Percentiles rank a stretch among this genome's conserved stretches.
phyloP scores from a whole-genome alignment of 2,329 filamentous ascomycete genomes.

The Aureobasidium sp. region DNA sequence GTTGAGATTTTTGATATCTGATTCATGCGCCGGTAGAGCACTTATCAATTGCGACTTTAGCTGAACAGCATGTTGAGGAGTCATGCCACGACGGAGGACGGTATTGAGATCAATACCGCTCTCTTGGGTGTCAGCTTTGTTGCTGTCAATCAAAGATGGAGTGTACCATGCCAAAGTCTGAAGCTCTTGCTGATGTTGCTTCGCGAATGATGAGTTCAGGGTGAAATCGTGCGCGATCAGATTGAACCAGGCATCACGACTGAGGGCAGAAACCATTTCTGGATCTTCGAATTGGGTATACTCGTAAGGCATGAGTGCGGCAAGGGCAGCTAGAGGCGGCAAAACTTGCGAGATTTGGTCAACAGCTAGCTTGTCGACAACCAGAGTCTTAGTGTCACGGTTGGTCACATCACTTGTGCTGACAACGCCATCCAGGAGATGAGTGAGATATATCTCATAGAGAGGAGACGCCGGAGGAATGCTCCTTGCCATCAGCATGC shows the following conservation, averaged over 20 bases:
- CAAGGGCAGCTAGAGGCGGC: constrained; percentile 77
- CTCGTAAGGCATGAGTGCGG: constrained; percentile 53
- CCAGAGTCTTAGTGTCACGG: constrained; percentile 63
- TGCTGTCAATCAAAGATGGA: constrained; percentile 77
- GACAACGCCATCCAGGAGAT: constrained; percentile 79
- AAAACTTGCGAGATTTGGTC: constrained; percentile 83
- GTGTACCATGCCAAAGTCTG: constrained; percentile 81
- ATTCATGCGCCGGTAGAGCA: constrained; percentile 67
- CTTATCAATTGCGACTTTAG: constrained; percentile 73
- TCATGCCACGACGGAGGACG: constrained; percentile 79
- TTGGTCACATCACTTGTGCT: constrained; percentile 83
- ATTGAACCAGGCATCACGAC: constrained; percentile 95
- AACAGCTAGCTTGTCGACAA: constrained; percentile 63
- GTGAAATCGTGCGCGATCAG: constrained; percentile 90
- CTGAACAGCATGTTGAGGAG: constrained; percentile 65
- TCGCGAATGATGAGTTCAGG: constrained; percentile 63
- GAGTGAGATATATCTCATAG: constrained; percentile 75
- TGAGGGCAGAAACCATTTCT: constrained; percentile 47
- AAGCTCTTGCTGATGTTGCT: constrained; percentile 68
- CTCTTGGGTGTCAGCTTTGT: constrained; percentile 82
- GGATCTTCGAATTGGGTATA: constrained; percentile 43
- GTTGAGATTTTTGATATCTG: constrained; percentile 72
- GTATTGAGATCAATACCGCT: constrained; percentile 97
- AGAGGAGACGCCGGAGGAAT: constrained; percentile 63
- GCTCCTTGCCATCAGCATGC: constrained; percentile 67